phyloP scores from a whole-genome alignment of 2,329 filamentous ascomycete genomes.

The Sphaerulina vaccinii region DNA sequence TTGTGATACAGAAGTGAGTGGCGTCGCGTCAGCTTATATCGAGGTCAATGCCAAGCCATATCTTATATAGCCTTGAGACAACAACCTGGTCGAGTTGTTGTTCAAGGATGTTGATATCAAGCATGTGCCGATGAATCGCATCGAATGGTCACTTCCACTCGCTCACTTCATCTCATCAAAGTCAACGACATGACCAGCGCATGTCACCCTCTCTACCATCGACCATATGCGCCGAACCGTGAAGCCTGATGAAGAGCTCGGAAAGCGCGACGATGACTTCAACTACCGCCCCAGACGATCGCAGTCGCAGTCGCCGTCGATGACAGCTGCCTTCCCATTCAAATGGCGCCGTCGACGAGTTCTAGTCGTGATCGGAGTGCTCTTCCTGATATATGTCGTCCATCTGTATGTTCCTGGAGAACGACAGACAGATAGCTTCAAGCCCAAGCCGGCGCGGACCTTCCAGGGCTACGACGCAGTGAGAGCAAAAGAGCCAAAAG shows the following conservation, averaged over 20 bases:
- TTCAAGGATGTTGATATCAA: background rate
- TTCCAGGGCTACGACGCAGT: constrained; percentile 16
- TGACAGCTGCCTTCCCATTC: constrained; percentile 26
- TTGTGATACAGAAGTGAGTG: background rate
- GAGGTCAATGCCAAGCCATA: background rate
- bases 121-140: background rate
- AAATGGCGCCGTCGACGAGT: constrained; percentile 53
- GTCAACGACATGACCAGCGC: background rate
- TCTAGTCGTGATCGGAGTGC: constrained; percentile 18
- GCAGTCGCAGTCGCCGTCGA: constrained; percentile 15
- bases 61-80: background rate
- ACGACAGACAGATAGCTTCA: constrained; percentile 2
- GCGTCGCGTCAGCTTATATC: background rate
- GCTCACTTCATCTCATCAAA: background rate
- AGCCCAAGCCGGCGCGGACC: constrained; percentile 3
- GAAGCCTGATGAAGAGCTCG: constrained; percentile 59
- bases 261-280: constrained; percentile 65
- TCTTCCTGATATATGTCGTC: constrained; percentile 9
- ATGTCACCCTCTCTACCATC: background rate
- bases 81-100: background rate
- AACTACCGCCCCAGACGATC: constrained; percentile 44
- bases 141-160: background rate
- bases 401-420: constrained; percentile 13
- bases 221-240: constrained; percentile 17
- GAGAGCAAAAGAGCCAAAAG: constrained; percentile 26